These are phyloP conservation scores for Phytophthora agathidicida DNA, from an alignment of 352 stramenopile genomes.

Conservation along the genomic window DNA sequence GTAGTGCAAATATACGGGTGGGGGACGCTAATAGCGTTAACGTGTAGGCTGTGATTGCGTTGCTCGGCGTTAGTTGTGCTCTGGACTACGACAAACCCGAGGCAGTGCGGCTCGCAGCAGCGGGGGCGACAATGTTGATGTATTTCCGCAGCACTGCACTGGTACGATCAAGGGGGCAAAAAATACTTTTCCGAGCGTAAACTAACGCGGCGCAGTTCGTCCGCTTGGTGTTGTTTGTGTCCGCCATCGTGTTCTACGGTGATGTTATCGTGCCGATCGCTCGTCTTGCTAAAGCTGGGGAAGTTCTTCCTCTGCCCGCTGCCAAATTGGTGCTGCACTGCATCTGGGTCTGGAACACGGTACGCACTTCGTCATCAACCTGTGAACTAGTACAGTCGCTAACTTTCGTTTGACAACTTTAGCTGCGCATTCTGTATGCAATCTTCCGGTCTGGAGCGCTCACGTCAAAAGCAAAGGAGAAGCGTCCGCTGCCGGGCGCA, in stretches of 20 bases:
- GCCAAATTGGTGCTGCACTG: constrained; percentile 41
- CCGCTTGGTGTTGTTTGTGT: constrained; percentile 61
- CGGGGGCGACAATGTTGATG: constrained; percentile 36
- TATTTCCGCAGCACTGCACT: constrained; percentile 73
- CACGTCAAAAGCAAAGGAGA: constrained; percentile 9
- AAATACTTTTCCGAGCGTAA: background rate
- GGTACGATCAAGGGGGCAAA: constrained; percentile 21
- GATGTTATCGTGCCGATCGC: constrained; percentile 56
- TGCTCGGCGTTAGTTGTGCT: constrained; percentile 35
- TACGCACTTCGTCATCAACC: constrained; percentile 11
- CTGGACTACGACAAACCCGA: constrained; percentile 65
- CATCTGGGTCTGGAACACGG: constrained; percentile 50
- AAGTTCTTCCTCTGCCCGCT: constrained; percentile 8
- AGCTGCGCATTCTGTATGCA: constrained; percentile 42
- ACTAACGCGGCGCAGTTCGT: constrained; percentile 49
- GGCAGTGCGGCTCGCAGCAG: constrained; percentile 46
- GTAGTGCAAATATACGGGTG: background rate
- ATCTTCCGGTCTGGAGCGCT: constrained; percentile 43
- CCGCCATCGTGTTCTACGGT: constrained; percentile 57
- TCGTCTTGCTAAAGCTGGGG: constrained; percentile 15
- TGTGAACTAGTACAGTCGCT: background rate
- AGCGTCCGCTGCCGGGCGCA: constrained; percentile 1
- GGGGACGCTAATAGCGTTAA: constrained; percentile 7
- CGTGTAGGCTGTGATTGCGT: constrained; percentile 39
- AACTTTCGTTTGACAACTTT: background rate